These are phyloP conservation scores for Cladosporium phlei DNA, from an alignment of 2,329 filamentous ascomycete genomes.

Conservation along the genomic window DNA sequence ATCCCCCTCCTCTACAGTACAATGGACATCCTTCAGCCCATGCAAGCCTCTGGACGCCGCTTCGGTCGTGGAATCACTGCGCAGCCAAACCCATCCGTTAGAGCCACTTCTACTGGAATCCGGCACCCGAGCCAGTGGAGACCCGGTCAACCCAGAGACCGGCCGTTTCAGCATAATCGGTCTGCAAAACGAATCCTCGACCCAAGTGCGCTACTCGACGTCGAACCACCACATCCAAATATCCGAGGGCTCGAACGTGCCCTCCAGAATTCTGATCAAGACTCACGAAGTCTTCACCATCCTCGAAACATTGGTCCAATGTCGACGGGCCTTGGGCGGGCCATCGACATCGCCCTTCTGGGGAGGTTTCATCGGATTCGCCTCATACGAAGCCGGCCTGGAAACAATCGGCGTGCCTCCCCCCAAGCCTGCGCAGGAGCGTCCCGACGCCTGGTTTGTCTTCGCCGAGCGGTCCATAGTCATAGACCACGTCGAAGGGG, in stretches of 20 bases:
- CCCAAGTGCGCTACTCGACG: slow-evolving; percentile 24
- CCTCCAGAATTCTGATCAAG: background rate
- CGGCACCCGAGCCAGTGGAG: slow-evolving; percentile 35
- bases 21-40: slow-evolving; percentile 2
- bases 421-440: slow-evolving; percentile 34
- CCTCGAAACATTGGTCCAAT: slow-evolving; percentile 36
- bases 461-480: slow-evolving; percentile 76
- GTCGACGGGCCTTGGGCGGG: slow-evolving; percentile 32
- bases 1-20: background rate
- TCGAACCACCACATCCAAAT: slow-evolving; percentile 15
- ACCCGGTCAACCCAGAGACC: slow-evolving; percentile 42
- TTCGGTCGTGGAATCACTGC: slow-evolving; percentile 34
- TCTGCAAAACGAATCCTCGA: slow-evolving; percentile 46
- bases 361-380: slow-evolving; percentile 78
- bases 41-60: slow-evolving; percentile 29
- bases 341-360: slow-evolving; percentile 57
- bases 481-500: slow-evolving; percentile 62
- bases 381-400: slow-evolving; percentile 79
- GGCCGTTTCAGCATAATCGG: slow-evolving; percentile 72
- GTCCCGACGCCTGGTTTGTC: slow-evolving; percentile 68
- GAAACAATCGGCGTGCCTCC: slow-evolving; percentile 51
- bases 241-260: slow-evolving; percentile 2
- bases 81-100: slow-evolving; percentile 24
- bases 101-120: slow-evolving; percentile 46
- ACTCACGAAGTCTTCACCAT: slow-evolving; percentile 35